Base-by-base conservation (phyloP, 2,329 filamentous ascomycete genomes). In the Botrytis fragariae region DNA sequence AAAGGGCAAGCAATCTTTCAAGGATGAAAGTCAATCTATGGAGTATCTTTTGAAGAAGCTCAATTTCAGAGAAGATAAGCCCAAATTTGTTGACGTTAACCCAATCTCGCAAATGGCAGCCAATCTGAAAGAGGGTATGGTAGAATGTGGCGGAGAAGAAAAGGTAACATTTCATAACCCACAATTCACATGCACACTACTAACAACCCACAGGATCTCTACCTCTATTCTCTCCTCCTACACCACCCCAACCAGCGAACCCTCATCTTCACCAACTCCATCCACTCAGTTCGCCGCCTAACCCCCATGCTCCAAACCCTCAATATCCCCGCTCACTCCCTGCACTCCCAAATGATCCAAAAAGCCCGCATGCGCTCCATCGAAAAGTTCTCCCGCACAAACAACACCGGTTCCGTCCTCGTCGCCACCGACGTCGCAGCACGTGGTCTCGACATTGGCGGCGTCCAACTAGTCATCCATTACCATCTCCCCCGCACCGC, bases 311-410 rank as follows among this genome's bases (percentile, higher is more conserved):
- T 99, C 2, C 90, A 95, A 78, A 93, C 93, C 77, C 89, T 99
- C 69, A 89, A 91, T 75, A 86, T 98, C 14, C 90, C 91, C 3
- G 92, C 91, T 1, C 85, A 93, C 18, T 90, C 93, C 0, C 85
- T 99, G 0, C 96, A 99, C 83, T 98, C 94, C 0, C 92, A 94
- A 76, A 98, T 99, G 96, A 87, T 91, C 1, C 96, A 99, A 83
- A 98, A 98, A 82, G 95, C 96, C 4, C 94, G 96, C 62, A 86
- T 98, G n/a, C 91, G 95, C 57, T 95, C 94, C 2, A 88, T 99
- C 3, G 96, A 99, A 81, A 92, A 93, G 59, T 98, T 99, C 83
- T 91, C 92, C 1, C 88, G 88, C 4, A 85, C 89, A 0, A 85
- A 88, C 64, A 83, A 85, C 44, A 82, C 83, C 25, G 79, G 83